Percentiles rank a stretch among this genome's conserved stretches.
Conservation (phyloP, 345 rosid species). For the Populus alba region DNA sequence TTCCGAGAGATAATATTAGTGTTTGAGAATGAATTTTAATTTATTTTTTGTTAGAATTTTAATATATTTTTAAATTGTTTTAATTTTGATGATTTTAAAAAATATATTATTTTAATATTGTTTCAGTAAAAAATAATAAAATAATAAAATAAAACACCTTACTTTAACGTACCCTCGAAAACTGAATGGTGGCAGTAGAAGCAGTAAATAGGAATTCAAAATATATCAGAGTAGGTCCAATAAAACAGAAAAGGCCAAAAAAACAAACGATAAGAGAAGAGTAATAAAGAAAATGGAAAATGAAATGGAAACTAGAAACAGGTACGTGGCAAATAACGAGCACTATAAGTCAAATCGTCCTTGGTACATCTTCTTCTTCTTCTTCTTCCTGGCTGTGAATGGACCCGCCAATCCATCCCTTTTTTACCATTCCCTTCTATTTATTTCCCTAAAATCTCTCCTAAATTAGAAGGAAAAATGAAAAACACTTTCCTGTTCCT, state of each 20-base stretch:
- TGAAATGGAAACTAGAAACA: neutral
- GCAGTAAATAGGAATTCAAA: neutral
- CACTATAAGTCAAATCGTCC: conserved; percentile 65
- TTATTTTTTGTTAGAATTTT: too few species aligned
- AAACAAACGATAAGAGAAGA: neutral
- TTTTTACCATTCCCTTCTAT: neutral
- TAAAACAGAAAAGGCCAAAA: conserved; percentile 1
- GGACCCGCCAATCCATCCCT: conserved; percentile 29
- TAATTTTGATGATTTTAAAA: too few species aligned
- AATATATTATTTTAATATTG: too few species aligned
- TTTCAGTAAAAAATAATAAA: too few species aligned
- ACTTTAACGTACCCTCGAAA: too few species aligned
- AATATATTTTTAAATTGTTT: too few species aligned
- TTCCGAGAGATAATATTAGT: too few species aligned
- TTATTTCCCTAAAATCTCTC: conserved; percentile 15
- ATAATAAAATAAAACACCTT: too few species aligned
- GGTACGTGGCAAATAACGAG: conserved; percentile 58
- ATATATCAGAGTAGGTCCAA: neutral
- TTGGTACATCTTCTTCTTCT: conserved; percentile 8
- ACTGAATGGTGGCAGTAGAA: neutral
- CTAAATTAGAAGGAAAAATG: neutral
- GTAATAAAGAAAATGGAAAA: neutral
- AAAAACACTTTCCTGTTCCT: neutral
- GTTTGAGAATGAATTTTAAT: too few species aligned
- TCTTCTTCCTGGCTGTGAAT: neutral